Conservation (phyloP, 257 asterid species). For the Gentiana dahurica region DNA sequence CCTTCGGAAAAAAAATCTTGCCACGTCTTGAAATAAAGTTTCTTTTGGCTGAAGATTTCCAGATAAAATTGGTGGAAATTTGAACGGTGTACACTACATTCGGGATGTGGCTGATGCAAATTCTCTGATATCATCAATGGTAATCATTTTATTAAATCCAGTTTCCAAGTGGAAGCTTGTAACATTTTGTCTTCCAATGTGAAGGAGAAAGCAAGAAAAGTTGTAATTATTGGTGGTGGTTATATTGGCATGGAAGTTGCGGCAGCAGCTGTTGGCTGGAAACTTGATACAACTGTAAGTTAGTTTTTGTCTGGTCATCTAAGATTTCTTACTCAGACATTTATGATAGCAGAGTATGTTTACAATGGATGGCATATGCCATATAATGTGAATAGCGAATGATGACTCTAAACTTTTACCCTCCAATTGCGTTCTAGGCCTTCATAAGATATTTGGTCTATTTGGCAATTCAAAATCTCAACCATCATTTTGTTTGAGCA, state of each 20-base stretch:
- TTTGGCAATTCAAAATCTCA: no score
- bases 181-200: not conserved
- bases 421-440: no score
- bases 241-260: constrained; percentile 99
- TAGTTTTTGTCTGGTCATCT: constrained; percentile 2
- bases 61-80: constrained; percentile 83
- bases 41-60: constrained; percentile 56
- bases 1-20: not conserved
- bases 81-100: constrained; percentile 84
- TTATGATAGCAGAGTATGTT: no score
- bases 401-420: no score
- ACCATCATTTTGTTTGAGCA: no score
- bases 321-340: not conserved
- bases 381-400: no score
- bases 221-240: constrained; percentile 94
- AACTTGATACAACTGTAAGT: constrained; percentile 89
- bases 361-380: no score
- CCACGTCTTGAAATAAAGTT: not conserved
- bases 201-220: constrained; percentile 78
- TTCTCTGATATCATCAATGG: constrained; percentile 76
- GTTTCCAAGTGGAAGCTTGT: not conserved
- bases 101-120: constrained; percentile 96
- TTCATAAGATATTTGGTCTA: no score
- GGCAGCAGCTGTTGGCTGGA: constrained; percentile 94
- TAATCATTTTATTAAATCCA: constrained; percentile 12